Evolutionary conservation across 2,329 filamentous ascomycete genomes (phyloP).

Genomic region (Xylariaceae sp.): DNA sequence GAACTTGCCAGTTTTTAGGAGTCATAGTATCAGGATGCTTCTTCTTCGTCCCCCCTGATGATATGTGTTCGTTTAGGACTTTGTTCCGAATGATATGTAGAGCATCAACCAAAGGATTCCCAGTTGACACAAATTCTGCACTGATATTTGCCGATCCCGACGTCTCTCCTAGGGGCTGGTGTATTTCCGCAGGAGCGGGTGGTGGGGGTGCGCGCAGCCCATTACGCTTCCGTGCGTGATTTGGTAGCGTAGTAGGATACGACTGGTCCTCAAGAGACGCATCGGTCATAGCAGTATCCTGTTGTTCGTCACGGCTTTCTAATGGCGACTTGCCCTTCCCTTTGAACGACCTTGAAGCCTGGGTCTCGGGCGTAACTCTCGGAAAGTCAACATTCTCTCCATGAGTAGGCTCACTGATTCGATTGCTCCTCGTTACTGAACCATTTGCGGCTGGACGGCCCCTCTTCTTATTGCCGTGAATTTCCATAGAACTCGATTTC

Average conservation of each 20-base stretch:
- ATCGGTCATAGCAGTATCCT: constrained; percentile 25
- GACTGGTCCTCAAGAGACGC: constrained; percentile 4
- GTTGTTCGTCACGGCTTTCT: constrained; percentile 6
- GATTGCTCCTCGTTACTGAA: constrained; percentile 11
- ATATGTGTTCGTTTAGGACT: constrained; percentile 18
- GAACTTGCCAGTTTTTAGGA: constrained; percentile 20
- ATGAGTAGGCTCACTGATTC: constrained; percentile 8
- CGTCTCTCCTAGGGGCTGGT: no score
- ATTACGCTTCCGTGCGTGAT: not conserved
- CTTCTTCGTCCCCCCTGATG: constrained; percentile 20
- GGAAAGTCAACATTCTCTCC: constrained; percentile 5
- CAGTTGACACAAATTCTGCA: not conserved
- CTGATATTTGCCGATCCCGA: no score
- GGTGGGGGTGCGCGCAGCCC: not conserved
- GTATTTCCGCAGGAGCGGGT: not conserved
- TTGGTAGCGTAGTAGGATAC: constrained; percentile 1
- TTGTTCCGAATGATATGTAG: constrained; percentile 21
- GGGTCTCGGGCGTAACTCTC: constrained; percentile 10
- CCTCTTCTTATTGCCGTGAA: constrained; percentile 11
- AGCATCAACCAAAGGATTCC: constrained; percentile 14
- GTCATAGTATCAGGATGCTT: constrained; percentile 26
- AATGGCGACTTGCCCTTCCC: constrained; percentile 17
- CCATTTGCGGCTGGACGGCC: constrained; percentile 9
- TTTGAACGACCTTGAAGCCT: constrained; percentile 16
- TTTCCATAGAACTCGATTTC: constrained; percentile 19